Conservation (phyloP, 2,329 filamentous ascomycete species). For the Phyllosticta citrichinensis region DNA sequence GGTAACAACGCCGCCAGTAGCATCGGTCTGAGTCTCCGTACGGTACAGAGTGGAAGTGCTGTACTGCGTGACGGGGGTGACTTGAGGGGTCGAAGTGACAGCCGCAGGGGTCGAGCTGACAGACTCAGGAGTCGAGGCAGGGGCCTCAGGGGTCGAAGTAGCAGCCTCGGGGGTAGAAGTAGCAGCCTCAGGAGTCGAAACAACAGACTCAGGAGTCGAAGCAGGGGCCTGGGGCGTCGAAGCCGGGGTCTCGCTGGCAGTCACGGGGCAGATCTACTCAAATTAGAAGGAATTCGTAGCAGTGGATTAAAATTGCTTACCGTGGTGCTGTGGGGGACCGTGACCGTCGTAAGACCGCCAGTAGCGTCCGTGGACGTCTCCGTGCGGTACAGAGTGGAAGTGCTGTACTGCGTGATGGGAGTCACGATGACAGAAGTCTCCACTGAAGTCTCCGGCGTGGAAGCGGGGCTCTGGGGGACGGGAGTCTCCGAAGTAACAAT, state of each 20-base stretch:
- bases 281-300: too few relatives aligned
- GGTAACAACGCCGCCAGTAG: not conserved
- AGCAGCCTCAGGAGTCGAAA: too few relatives aligned
- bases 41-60: slow-evolving; percentile 9
- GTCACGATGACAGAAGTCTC: not conserved
- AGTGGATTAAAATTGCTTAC: not conserved
- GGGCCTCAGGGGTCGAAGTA: too few relatives aligned
- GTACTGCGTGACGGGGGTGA: not conserved
- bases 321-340: slow-evolving; percentile 7
- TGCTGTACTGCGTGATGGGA: not conserved
- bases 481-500: not conserved
- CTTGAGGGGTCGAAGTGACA: too few relatives aligned
- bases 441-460: not conserved
- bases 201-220: too few relatives aligned
- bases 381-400: slow-evolving; percentile 8
- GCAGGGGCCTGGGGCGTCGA: not conserved
- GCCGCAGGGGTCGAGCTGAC: too few relatives aligned
- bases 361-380: not conserved
- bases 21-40: not conserved
- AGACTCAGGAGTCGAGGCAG: too few relatives aligned
- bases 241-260: not conserved
- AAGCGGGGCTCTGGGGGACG: not conserved
- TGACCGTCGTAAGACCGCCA: not conserved
- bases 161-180: too few relatives aligned
- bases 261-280: not conserved